Base-by-base conservation (phyloP, 192 early-diverging fungal species). In the Backusella mclennaniae region DNA sequence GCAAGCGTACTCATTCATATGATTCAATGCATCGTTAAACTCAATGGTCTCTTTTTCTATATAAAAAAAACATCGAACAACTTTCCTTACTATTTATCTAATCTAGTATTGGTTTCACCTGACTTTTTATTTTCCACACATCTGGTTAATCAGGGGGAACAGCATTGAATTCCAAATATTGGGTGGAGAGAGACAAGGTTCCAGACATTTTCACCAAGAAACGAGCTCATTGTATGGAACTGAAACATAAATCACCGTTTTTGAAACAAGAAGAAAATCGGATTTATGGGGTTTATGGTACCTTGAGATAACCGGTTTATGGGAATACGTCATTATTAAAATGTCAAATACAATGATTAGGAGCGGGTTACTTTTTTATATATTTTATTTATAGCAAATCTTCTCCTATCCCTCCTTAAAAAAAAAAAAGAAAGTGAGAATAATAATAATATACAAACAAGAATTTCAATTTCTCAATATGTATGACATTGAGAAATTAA, bases 401-500 rank as follows among this genome's bases (percentile, higher is more conserved):
- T 59, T 59, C 56, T 63, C 56, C 56, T 29, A 23, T 63, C n/a
- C n/a, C 56, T 63, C 56, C 56, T 63, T 63, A 63, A 26, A 26
- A 26, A 52, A 59, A 59, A 14, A 63, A 21, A 21, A 26, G 12
- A 59, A 59, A 59, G 56, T 59, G 26, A 59, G 23, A 59, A 56
- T 44, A 44, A 44, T 15, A 56, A 56, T 23, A 56, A 59, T 59
- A 49, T 49, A 49, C 46, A 59, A 59, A 59, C 26, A 26, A 29
- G 21, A 59, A 59, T 59, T 59, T 59, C 56, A 59, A 12, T 59
- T 14, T 23, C 56, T 26, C 56, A 29, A 63, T 63, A 11, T 29
- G 26, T 12, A 14, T 29, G 2, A 63, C 4, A 29, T 21, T 9
- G 12, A 63, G 23, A 63, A 63, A 29, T 12, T 11, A 29, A 63